A percentile compares a stretch with the other conserved stretches of the same genome.
These are phyloP conservation scores for Fusarium nodosum DNA, from an alignment of 2,329 filamentous ascomycete species.

Conservation along the genomic window DNA sequence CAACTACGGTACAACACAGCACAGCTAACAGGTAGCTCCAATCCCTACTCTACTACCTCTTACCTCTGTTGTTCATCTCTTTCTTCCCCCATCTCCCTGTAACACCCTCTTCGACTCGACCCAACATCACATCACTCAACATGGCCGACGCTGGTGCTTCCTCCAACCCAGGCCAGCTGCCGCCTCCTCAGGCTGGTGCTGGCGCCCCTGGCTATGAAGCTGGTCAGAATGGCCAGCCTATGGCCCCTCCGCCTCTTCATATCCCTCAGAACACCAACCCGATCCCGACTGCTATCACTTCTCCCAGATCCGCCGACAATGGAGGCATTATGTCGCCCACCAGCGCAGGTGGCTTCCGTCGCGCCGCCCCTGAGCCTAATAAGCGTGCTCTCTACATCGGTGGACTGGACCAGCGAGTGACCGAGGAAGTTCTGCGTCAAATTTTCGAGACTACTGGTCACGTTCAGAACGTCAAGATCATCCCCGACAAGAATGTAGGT, in stretches of 20 bases:
- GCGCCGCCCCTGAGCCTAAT: slow-evolving; percentile 96
- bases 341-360: slow-evolving; percentile 84
- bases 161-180: slow-evolving; percentile 73
- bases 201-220: slow-evolving; percentile 83
- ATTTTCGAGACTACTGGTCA: slow-evolving; percentile 99
- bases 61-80: slow-evolving; percentile 35
- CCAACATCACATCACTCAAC: slow-evolving; percentile 50
- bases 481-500: slow-evolving; percentile 99
- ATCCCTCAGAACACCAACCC: slow-evolving; percentile 98
- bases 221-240: slow-evolving; percentile 78
- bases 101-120: slow-evolving; percentile 30
- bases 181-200: slow-evolving; percentile 75
- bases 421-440: slow-evolving; percentile 94
- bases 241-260: slow-evolving; percentile 91
- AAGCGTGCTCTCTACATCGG: slow-evolving; percentile 98
- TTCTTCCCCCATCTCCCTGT: not conserved
- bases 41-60: slow-evolving; percentile 39
- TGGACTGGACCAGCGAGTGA: slow-evolving; percentile 93
- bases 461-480: slow-evolving; percentile 99
- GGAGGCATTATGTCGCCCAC: slow-evolving; percentile 85
- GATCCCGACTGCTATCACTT: slow-evolving; percentile 92
- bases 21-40: slow-evolving; percentile 49
- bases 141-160: slow-evolving; percentile 85
- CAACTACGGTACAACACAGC: slow-evolving; percentile 42
- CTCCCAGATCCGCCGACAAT: slow-evolving; percentile 79